Base-by-base conservation (phyloP, 2,329 filamentous ascomycete genomes). In the Aspergillus pseudonomiae region DNA sequence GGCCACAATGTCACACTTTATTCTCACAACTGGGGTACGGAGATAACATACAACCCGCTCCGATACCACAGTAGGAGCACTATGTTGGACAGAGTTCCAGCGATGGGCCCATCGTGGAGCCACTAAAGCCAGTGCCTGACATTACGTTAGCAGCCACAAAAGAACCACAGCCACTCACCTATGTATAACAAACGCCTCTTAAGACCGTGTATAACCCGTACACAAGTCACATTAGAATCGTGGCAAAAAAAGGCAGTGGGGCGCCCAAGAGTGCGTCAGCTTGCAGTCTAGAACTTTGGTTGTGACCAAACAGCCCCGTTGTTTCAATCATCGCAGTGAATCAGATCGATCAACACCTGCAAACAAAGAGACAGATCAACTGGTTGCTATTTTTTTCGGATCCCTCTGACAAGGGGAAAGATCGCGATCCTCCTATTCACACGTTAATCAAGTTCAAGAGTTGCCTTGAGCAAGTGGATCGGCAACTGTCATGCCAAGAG, bases 11-110 rank as follows among this genome's bases (percentile, higher is more conserved):
- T 19, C 39, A n/a, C 19, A 41, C 3, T 41, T 41, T 10, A n/a
- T 41, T 41, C 19, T 41, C 16, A 41, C 19, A 16, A 41, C 16
- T n/a, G 39, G 19, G 39, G 39, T 9, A 41, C 39, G 19, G 39
- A 36, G 34, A 36, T 3, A 14, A 14, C 34, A 36, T 36, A 4
- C 39, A 19, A 19, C 39, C 39, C 19, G 39, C 39, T n/a, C 16
- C 2, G 6, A 41, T n/a, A n/a, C 39, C 19, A 41, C 19, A 10
- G 6, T 41, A n/a, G 39, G 19, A n/a, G 7, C 7, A 41, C 16
- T 84, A n/a, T 34, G 9, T 30, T 52, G 28, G 19, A 52, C 28
- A 52, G 28, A 52, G 48, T 52, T 52, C 28, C 9, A 32, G 16
- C 26, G 16, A 34, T 52, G 48, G 48, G 48, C 26, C 48, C 48